Evolutionary conservation across 805 yeast species (phyloP).

Genomic region (Myxozyma sirexii): DNA sequence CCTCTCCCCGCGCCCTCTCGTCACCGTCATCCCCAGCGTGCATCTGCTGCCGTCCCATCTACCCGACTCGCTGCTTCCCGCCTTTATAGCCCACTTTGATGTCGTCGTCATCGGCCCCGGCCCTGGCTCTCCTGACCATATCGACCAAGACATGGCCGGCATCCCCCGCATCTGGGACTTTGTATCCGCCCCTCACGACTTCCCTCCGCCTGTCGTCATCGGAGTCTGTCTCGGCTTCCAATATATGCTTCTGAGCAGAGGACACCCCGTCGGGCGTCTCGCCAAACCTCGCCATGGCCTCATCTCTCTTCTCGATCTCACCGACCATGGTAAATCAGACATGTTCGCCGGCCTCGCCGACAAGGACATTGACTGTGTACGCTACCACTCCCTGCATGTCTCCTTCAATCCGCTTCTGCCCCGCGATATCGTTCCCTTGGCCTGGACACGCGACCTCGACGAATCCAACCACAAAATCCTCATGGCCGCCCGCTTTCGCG

Average conservation of each 20-base stretch:
- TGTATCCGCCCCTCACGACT: slow-evolving; percentile 24
- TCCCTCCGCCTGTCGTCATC: slow-evolving; percentile 49
- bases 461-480: slow-evolving; percentile 41
- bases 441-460: slow-evolving; percentile 55
- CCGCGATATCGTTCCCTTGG: slow-evolving; percentile 56
- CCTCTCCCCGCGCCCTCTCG: slow-evolving; percentile 1
- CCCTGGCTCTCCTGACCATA: slow-evolving; percentile 80
- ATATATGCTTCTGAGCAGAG: slow-evolving; percentile 66
- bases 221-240: slow-evolving; percentile 97
- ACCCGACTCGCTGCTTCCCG: slow-evolving; percentile 52
- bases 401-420: slow-evolving; percentile 27
- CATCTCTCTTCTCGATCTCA: slow-evolving; percentile 53
- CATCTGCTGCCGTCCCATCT: slow-evolving; percentile 40
- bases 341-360: slow-evolving; percentile 47
- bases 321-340: slow-evolving; percentile 39
- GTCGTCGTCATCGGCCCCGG: slow-evolving; percentile 94
- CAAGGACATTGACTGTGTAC: slow-evolving; percentile 61
- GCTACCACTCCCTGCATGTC: slow-evolving; percentile 86
- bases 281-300: slow-evolving; percentile 82
- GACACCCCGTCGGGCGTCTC: slow-evolving; percentile 58
- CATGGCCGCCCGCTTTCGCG: slow-evolving; percentile 76
- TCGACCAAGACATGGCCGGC: slow-evolving; percentile 66
- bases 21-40: slow-evolving; percentile 45
- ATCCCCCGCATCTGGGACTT: slow-evolving; percentile 58
- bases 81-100: slow-evolving; percentile 58